Evolutionary conservation across 345 rosid genomes (phyloP).

Genomic region (Gossypium turneri): DNA sequence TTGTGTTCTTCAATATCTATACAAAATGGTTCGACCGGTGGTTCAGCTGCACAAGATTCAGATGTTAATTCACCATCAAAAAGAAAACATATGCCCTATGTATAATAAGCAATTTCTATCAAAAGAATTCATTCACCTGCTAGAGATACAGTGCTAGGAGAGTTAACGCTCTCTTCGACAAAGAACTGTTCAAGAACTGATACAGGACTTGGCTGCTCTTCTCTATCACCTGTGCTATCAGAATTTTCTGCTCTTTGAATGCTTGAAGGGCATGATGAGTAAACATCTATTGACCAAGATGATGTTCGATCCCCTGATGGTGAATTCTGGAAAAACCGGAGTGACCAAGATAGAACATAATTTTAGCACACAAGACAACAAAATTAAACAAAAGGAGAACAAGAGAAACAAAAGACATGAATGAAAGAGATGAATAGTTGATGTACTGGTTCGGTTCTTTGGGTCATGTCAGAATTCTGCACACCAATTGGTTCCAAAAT

Average conservation of each 20-base stretch:
- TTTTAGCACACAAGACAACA: background rate
- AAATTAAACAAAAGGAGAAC: background rate
- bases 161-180: slow-evolving; percentile 35
- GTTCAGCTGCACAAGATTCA: slow-evolving; percentile 30
- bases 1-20: slow-evolving; percentile 23
- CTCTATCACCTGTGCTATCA: slow-evolving; percentile 20
- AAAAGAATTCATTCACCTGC: slow-evolving; percentile 37
- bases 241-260: slow-evolving; percentile 24
- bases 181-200: slow-evolving; percentile 50
- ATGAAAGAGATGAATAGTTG: background rate
- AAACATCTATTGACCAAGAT: slow-evolving; percentile 19
- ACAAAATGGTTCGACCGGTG: slow-evolving; percentile 18
- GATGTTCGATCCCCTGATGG: slow-evolving; percentile 21
- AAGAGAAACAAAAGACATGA: background rate
- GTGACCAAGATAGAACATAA: background rate
- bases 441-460: slow-evolving; percentile 14
- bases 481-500: slow-evolving; percentile 16
- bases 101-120: background rate
- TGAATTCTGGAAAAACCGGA: slow-evolving; percentile 36
- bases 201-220: slow-evolving; percentile 60
- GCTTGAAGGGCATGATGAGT: slow-evolving; percentile 26
- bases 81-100: background rate
- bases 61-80: slow-evolving; percentile 1
- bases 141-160: slow-evolving; percentile 19
- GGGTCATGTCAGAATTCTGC: slow-evolving; percentile 13